These are phyloP conservation scores for Cercospora sp. DNA, from an alignment of 2,329 filamentous ascomycete genomes.

Conservation along the genomic window DNA sequence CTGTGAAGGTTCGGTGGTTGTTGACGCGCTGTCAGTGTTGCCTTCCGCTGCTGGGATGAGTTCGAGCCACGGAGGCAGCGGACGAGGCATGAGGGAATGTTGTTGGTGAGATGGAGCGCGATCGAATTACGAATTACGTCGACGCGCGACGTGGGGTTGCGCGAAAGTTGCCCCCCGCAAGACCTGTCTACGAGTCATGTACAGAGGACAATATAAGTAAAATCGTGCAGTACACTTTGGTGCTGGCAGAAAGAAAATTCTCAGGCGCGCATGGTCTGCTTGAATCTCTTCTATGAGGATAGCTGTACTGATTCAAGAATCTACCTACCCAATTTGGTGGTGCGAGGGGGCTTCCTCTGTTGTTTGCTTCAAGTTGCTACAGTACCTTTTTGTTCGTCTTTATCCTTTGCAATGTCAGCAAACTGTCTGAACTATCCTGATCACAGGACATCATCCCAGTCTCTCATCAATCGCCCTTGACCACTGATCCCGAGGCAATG, in stretches of 20 bases:
- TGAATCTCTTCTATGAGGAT: background rate
- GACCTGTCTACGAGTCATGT: background rate
- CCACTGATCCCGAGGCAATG: background rate
- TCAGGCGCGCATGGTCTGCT: background rate
- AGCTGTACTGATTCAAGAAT: background rate
- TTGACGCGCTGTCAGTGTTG: conserved; percentile 2
- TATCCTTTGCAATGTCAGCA: background rate
- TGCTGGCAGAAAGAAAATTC: background rate
- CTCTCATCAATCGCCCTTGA: background rate
- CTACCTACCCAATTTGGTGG: background rate
- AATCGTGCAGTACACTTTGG: background rate
- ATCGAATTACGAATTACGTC: background rate
- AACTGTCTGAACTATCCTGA: background rate
- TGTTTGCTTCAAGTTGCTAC: background rate
- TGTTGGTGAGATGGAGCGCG: background rate
- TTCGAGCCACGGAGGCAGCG: conserved; percentile 21
- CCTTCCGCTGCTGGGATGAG: conserved; percentile 12
- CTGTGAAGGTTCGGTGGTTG: conserved; percentile 17
- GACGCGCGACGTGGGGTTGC: background rate
- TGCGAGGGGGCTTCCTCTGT: background rate
- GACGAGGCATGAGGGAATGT: conserved; percentile 15
- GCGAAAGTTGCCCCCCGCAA: background rate
- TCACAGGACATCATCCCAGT: background rate
- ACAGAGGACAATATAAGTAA: background rate
- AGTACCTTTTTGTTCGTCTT: background rate